Conservation (phyloP, 305 asterid species). For the Withania somnifera region DNA sequence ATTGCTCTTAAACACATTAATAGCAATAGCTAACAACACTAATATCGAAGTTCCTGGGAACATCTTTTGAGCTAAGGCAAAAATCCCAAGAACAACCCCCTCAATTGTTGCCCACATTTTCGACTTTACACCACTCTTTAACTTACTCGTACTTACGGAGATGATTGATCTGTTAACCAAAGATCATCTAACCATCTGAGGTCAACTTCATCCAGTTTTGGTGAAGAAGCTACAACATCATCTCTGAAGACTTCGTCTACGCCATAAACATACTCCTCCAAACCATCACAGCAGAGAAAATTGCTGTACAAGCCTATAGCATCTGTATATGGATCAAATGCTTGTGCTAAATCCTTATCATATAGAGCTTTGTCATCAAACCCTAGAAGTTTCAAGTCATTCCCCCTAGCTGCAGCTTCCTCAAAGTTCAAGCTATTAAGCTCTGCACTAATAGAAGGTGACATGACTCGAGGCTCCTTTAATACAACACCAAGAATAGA, state of each 20-base stretch:
- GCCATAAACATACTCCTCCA: not conserved
- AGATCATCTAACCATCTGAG: conserved; percentile 4
- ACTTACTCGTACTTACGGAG: not conserved
- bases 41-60: not conserved
- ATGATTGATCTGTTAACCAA: not conserved
- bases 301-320: not conserved
- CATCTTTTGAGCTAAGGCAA: not conserved
- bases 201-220: not conserved
- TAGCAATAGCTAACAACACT: not conserved
- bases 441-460: conserved; percentile 3
- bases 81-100: not conserved
- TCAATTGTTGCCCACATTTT: not conserved
- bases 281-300: not conserved
- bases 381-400: conserved; percentile 14
- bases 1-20: not conserved
- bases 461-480: not conserved
- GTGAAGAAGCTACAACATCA: not conserved
- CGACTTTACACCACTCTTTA: not conserved
- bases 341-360: not conserved
- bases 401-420: not conserved
- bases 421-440: conserved; percentile 3
- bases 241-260: not conserved
- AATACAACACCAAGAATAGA: not conserved
- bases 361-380: conserved; percentile 3
- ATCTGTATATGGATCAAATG: not conserved